A percentile compares a stretch with the other conserved stretches of the same genome.
phyloP scores from a whole-genome alignment of 768 basidiomycete genomes.

The Mycena leptocephala region DNA sequence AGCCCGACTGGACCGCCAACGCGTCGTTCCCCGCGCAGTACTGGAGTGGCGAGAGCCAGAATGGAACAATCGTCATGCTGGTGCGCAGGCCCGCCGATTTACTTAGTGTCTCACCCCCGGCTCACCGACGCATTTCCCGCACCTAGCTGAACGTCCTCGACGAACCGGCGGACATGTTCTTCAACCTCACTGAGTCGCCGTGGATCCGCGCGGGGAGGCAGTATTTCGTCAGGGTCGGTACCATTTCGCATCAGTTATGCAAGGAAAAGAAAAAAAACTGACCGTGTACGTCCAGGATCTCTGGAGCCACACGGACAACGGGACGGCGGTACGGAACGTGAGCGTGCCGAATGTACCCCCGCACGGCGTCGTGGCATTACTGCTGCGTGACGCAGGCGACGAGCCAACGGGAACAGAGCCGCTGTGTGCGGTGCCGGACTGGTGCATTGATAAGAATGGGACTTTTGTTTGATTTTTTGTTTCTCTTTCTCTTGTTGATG shows the following conservation, averaged over 20 bases:
- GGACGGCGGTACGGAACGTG: slow-evolving; percentile 75
- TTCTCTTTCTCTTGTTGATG: background rate
- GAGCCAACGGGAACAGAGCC: slow-evolving; percentile 75
- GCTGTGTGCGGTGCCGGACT: slow-evolving; percentile 69
- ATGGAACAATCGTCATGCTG: slow-evolving; percentile 80
- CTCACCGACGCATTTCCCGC: background rate
- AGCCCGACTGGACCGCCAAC: slow-evolving; percentile 62
- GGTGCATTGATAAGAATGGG: slow-evolving; percentile 76
- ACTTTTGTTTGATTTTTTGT: slow-evolving; percentile 45
- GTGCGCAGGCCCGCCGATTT: slow-evolving; percentile 55
- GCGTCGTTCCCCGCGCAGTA: slow-evolving; percentile 75
- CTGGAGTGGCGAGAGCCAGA: slow-evolving; percentile 78
- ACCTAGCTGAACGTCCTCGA: slow-evolving; percentile 73
- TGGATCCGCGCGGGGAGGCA: slow-evolving; percentile 80
- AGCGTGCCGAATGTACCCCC: slow-evolving; percentile 69
- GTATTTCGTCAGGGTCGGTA: slow-evolving; percentile 75
- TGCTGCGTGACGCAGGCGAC: slow-evolving; percentile 77
- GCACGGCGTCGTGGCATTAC: slow-evolving; percentile 79
- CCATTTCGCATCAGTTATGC: too few relatives aligned
- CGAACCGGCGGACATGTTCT: slow-evolving; percentile 70
- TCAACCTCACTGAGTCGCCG: slow-evolving; percentile 78
- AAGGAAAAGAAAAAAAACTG: background rate
- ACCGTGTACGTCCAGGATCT: slow-evolving; percentile 64
- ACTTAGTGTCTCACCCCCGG: background rate
- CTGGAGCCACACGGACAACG: slow-evolving; percentile 82